A percentile compares a stretch with the other conserved stretches of the same genome.
Evolutionary conservation across 148 eudicot genomes (phyloP).

Genomic region (Linanthus parryae): DNA sequence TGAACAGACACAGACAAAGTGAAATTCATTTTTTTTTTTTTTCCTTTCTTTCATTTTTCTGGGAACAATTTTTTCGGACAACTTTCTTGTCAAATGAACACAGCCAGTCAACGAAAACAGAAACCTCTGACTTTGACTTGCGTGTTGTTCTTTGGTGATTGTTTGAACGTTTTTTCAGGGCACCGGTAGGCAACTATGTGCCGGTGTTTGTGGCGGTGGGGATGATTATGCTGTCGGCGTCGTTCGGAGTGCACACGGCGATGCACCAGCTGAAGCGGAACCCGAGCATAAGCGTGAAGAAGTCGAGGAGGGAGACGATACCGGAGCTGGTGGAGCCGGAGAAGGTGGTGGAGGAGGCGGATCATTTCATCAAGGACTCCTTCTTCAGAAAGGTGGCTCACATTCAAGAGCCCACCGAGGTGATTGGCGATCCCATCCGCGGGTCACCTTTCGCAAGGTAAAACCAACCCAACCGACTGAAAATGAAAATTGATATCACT

Average conservation of each 20-base stretch:
- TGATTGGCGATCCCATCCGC: slow-evolving; percentile 25
- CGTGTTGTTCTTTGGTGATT: background rate
- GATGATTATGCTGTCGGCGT: slow-evolving; percentile 31
- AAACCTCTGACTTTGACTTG: background rate
- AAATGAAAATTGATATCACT: no score
- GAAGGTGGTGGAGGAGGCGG: slow-evolving; percentile 29
- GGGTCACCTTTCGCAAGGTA: slow-evolving; percentile 25
- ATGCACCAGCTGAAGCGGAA: slow-evolving; percentile 42
- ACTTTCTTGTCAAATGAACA: background rate
- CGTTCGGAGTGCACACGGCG: slow-evolving; percentile 45
- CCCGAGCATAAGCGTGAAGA: slow-evolving; percentile 52
- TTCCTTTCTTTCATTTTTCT: no score
- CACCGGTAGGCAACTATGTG: slow-evolving; percentile 26
- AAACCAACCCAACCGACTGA: no score
- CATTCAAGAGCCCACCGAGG: slow-evolving; percentile 22
- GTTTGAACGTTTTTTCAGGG: background rate
- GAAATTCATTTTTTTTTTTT: background rate
- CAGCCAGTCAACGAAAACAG: no score
- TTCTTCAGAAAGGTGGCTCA: slow-evolving; percentile 61
- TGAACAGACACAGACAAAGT: background rate
- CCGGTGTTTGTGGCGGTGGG: slow-evolving; percentile 65
- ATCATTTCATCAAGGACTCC: slow-evolving; percentile 51
- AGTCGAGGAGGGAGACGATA: slow-evolving; percentile 50
- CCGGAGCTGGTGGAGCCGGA: slow-evolving; percentile 80
- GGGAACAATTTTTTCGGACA: background rate